Evolutionary conservation across 2,329 filamentous ascomycete species (phyloP), one percentile per base, ranked within the genome.

Genomic region (Claviceps quebecensis): DNA sequence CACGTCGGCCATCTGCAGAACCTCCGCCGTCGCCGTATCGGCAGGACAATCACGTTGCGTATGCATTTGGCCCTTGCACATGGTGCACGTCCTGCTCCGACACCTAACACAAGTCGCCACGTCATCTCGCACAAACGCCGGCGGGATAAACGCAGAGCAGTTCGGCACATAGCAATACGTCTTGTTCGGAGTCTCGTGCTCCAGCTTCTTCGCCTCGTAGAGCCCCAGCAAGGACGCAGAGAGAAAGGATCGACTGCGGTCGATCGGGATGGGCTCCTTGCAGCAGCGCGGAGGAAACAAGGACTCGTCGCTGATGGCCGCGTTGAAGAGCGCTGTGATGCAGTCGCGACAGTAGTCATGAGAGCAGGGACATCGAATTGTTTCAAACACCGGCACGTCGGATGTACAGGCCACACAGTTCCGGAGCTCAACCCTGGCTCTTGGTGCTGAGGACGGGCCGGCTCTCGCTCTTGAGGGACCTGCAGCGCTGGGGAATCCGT

Each of bases 251-350:
- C 59, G 60, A 26, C 65, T 65, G 0, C 54, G 48, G 0, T 61
- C 59, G 0, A 74, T 47, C 0, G 68, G 59, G 6, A 81, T 73
- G 0, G 59, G 52, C 29, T 69, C 56, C 0, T 57, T 53, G 57
- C 77, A 81, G 61, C 78, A 82, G 1, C 68, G 66, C 0, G 78
- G 76, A 0, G 78, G 78, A 52, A 78, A 82, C 0, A 76, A 57
- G 0, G 69, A 65, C 51, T 81, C 74, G 54, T 80, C 73, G 0
- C 53, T 62, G 22, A 75, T 65, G 0, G 73, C 66, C 0, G 59
- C 50, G 1, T 53, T n/a, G 58, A 81, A 75, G 0, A 80, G 67
- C 0, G 54, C 52, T 2, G 57, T 56, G 0, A 81, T 56, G 57
- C 79, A 82, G 1, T 54, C 55, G 0, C 59, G 59, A 56, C 78